phyloP scores from a whole-genome alignment of 331 rosid genomes.

The Malus hybrid region DNA sequence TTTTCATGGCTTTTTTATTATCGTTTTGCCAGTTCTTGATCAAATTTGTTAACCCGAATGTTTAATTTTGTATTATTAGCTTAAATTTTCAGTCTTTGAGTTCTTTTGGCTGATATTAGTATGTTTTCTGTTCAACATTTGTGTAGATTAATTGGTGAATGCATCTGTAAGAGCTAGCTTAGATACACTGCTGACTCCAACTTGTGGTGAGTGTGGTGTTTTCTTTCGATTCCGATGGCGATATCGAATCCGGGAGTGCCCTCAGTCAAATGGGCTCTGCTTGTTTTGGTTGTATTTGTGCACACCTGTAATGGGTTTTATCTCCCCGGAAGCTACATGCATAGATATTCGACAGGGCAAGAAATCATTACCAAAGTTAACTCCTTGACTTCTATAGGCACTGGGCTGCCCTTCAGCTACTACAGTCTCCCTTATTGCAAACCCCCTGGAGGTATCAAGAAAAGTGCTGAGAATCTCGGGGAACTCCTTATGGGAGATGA shows the following conservation, averaged over 20 bases:
- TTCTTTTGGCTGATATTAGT: conserved; percentile 15
- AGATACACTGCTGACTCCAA: conserved; percentile 16
- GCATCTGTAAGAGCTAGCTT: conserved; percentile 14
- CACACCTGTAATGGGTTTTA: conserved; percentile 51
- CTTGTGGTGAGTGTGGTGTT: neutral
- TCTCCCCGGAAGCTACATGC: conserved; percentile 93
- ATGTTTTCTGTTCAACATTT: neutral
- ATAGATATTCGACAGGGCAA: conserved; percentile 47
- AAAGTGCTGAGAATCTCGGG: conserved; percentile 96
- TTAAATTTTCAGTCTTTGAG: neutral
- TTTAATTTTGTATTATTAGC: neutral
- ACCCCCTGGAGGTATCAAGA: conserved; percentile 64
- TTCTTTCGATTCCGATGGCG: conserved; percentile 38
- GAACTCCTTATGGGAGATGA: conserved; percentile 96
- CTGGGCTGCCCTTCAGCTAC: conserved; percentile 89
- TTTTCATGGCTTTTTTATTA: neutral
- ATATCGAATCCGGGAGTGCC: conserved; percentile 29
- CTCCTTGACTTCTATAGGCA: conserved; percentile 89
- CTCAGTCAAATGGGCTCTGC: conserved; percentile 27
- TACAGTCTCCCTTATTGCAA: conserved; percentile 82
- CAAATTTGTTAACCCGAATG: neutral
- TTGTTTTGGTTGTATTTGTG: conserved; percentile 24
- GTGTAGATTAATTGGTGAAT: conserved; percentile 41
- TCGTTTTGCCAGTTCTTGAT: neutral
- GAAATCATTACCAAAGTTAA: conserved; percentile 61